Conservation (phyloP, 345 rosid genomes). For the Euphorbia pulcherrima region DNA sequence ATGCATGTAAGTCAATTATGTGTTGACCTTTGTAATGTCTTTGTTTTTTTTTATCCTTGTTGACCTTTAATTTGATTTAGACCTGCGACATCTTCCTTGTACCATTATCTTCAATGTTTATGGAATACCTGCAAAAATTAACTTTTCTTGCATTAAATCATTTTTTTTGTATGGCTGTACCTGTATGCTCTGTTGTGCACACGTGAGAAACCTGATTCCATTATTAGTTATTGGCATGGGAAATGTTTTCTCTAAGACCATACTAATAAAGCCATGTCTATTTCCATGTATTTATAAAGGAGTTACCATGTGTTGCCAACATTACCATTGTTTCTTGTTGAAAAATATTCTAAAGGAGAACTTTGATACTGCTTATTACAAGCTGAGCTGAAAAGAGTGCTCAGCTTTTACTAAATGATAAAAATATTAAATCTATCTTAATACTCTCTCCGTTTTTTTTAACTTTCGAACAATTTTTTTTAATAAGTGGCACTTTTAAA, state of each 20-base stretch:
- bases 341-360: not conserved
- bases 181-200: not conserved
- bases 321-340: not conserved
- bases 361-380: not conserved
- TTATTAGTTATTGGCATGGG: not conserved
- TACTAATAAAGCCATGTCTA: not conserved
- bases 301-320: not conserved
- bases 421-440: too few species aligned
- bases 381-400: not conserved
- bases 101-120: not conserved
- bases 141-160: not conserved
- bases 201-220: not conserved
- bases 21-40: not conserved
- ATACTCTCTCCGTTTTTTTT: too few species aligned
- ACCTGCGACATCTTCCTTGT: not conserved
- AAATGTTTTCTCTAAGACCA: not conserved
- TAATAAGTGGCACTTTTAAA: too few species aligned
- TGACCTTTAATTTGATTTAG: not conserved
- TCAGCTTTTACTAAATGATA: not conserved
- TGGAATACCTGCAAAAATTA: not conserved
- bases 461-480: too few species aligned
- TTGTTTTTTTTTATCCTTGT: not conserved
- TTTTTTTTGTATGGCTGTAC: not conserved
- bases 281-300: not conserved
- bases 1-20: constrained; percentile 62